Evolutionary conservation across 2,329 filamentous ascomycete genomes (phyloP).

Genomic region (Penicillium paneum): DNA sequence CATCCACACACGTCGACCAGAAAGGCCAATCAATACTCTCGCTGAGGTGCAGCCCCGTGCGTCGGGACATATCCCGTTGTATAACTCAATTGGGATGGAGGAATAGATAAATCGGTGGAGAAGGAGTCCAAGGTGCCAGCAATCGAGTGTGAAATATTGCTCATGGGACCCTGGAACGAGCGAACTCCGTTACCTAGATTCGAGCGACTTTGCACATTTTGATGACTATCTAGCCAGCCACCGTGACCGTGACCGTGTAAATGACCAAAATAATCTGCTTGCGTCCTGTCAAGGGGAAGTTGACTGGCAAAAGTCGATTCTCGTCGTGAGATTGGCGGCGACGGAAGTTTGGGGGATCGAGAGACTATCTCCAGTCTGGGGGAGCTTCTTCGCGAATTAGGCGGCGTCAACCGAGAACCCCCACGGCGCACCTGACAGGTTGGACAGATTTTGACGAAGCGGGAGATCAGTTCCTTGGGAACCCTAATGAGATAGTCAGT

Average conservation of each 20-base stretch:
- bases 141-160: conserved; percentile 26
- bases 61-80: conserved; percentile 25
- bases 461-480: conserved; percentile 51
- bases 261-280: conserved; percentile 31
- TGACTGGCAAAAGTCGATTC: conserved; percentile 35
- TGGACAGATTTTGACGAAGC: conserved; percentile 51
- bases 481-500: conserved; percentile 39
- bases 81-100: conserved; percentile 32
- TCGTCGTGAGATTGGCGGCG: conserved; percentile 36
- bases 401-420: conserved; percentile 41
- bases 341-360: conserved; percentile 37
- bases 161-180: conserved; percentile 24
- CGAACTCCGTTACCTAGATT: conserved; percentile 21
- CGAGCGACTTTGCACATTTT: conserved; percentile 23
- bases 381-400: conserved; percentile 40
- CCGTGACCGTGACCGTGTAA: conserved; percentile 25
- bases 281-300: conserved; percentile 25
- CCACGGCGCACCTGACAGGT: conserved; percentile 49
- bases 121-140: conserved; percentile 31
- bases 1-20: background rate
- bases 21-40: conserved; percentile 25
- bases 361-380: conserved; percentile 34
- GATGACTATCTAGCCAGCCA: conserved; percentile 31
- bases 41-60: conserved; percentile 27
- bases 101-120: conserved; percentile 26